Base-by-base conservation (phyloP, 2,329 filamentous ascomycete genomes). In the Colletotrichum horii region DNA sequence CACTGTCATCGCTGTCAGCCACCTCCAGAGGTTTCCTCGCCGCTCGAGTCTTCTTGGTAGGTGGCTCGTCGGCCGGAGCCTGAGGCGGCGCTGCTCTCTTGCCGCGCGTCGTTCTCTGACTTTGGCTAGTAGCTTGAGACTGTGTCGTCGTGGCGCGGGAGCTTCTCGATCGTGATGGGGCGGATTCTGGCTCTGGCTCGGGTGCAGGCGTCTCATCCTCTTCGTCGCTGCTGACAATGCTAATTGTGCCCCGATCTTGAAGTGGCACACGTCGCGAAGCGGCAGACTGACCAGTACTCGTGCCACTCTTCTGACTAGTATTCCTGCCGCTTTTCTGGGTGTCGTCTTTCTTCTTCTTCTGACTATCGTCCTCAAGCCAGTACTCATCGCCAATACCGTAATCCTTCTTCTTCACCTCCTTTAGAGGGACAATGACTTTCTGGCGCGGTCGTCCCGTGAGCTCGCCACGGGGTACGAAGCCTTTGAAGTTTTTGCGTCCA, bases 401-500 rank as follows among this genome's bases (percentile, higher is more conserved):
- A 48, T 92, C 91, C 79, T 94, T 95, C 65, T 89, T 89, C 80
- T 91, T 92, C 26, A 93, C 94, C 82, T 95, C 93, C 78, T 94
- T 92, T 6, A 98, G 85, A 0, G 89, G 85, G 6, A 98, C 91
- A 52, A 97, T 94, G 38, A 94, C 86, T 70, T 85, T 86, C 32
- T 86, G 83, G 3, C 84, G 82, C 4, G 85, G 82, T 19, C 89
- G 83, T 8, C 89, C 86, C 3, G 80, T 77, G 8, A 78, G 78
- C 24, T 90, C 90, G 28, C 91, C 93, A 69, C 91, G 88, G 70
- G 88, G 89, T 26, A 89, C 89, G 81, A 99, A 99, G 79, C 92
- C 94, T 83, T 99, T 99, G 87, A 98, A 99, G 81, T 99, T 98
- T 84, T 95, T 96, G 58, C 96, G 90, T 1, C 96, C 97, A 82